Evolutionary conservation across 345 rosid genomes (phyloP).

Genomic region (Eucalyptus erythrocorys): DNA sequence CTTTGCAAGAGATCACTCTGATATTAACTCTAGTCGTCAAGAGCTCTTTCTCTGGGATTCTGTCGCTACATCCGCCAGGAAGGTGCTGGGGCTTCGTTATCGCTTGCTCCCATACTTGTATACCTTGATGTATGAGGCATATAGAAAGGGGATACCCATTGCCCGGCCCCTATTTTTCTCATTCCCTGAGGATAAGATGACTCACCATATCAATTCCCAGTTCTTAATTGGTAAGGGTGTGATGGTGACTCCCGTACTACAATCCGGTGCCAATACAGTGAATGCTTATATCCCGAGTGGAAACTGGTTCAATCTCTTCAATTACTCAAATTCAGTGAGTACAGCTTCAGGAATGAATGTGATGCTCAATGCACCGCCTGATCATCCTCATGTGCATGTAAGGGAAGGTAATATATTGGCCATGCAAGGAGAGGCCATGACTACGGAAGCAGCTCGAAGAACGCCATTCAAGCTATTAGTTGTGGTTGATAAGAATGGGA

Average conservation of each 20-base stretch:
- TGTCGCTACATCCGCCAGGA: constrained; percentile 49
- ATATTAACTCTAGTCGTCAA: constrained; percentile 8
- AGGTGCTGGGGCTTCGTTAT: constrained; percentile 58
- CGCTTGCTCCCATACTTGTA: constrained; percentile 58
- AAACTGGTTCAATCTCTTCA: constrained; percentile 61
- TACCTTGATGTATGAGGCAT: constrained; percentile 59
- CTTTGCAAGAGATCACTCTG: constrained; percentile 68
- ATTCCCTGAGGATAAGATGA: constrained; percentile 37
- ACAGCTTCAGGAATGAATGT: constrained; percentile 13
- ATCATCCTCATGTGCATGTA: constrained; percentile 50
- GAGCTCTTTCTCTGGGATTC: constrained; percentile 80
- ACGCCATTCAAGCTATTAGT: constrained; percentile 44
- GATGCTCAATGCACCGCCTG: constrained; percentile 33
- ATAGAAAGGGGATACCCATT: constrained; percentile 45
- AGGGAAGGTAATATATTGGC: constrained; percentile 52
- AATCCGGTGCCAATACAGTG: constrained; percentile 13
- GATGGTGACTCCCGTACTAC: constrained; percentile 44
- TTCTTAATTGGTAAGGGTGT: constrained; percentile 54
- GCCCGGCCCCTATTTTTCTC: constrained; percentile 82
- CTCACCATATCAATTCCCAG: constrained; percentile 35
- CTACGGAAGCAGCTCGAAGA: constrained; percentile 35
- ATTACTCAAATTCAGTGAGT: constrained; percentile 28
- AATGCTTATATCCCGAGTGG: constrained; percentile 58
- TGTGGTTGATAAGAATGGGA: constrained; percentile 18
- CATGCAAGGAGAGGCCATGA: constrained; percentile 64